A percentile compares a stretch with the other conserved stretches of the same genome.
Conservation (phyloP, 108 stramenopile species). For the Cyclotella cryptica region DNA sequence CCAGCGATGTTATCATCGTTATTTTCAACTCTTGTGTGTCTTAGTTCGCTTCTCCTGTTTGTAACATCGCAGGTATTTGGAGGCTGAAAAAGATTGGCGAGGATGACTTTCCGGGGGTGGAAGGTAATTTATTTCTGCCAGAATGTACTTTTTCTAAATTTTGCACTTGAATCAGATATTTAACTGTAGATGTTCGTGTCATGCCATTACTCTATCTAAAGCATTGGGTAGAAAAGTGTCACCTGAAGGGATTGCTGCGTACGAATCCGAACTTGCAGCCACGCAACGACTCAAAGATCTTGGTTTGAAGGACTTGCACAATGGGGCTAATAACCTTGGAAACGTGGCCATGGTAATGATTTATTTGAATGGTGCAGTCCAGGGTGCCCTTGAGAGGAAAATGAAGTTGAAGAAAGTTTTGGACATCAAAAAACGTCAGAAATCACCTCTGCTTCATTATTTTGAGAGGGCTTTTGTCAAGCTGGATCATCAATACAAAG, state of each 20-base stretch:
- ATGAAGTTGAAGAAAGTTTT: conserved; percentile 74
- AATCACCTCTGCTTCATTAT: conserved; percentile 49
- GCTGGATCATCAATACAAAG: conserved; percentile 66
- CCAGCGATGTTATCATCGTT: too few species aligned
- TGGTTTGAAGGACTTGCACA: conserved; percentile 76
- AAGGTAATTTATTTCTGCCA: background rate
- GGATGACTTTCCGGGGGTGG: conserved; percentile 66
- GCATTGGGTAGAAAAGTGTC: conserved; percentile 40
- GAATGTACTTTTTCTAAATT: background rate
- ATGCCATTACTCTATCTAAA: too few species aligned
- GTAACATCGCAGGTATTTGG: conserved; percentile 59
- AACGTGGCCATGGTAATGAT: conserved; percentile 78
- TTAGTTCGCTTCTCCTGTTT: too few species aligned
- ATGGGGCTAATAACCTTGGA: conserved; percentile 61
- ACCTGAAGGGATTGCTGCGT: conserved; percentile 38
- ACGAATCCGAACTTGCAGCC: conserved; percentile 50
- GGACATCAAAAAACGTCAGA: conserved; percentile 61
- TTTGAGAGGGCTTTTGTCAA: conserved; percentile 75
- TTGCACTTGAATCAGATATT: too few species aligned
- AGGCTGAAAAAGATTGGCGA: conserved; percentile 65
- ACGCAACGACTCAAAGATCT: conserved; percentile 74
- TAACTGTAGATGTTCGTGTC: too few species aligned
- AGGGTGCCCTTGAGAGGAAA: conserved; percentile 62
- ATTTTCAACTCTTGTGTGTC: too few species aligned
- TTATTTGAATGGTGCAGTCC: conserved; percentile 78